Percentiles rank a stretch among this genome's conserved stretches.
phyloP scores from a whole-genome alignment of 177 flowering plant species.

The Tripterygium wilfordii region DNA sequence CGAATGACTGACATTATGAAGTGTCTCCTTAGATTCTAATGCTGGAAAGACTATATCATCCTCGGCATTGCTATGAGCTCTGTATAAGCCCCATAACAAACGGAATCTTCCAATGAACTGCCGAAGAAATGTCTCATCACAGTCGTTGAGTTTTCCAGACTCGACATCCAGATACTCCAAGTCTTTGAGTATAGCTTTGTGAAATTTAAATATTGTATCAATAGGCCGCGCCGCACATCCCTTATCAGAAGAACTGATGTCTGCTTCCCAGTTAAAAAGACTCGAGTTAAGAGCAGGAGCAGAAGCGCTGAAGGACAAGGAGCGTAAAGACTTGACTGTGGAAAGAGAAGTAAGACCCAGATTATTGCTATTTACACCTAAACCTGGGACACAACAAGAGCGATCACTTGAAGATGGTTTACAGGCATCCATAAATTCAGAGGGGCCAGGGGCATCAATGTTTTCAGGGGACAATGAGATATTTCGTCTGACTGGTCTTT shows the following conservation, averaged over 20 bases:
- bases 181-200: constrained; percentile 89
- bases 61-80: constrained; percentile 95
- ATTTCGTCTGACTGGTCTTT: constrained; percentile 35
- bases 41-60: constrained; percentile 98
- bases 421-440: constrained; percentile 11
- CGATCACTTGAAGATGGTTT: constrained; percentile 32
- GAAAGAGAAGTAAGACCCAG: constrained; percentile 53
- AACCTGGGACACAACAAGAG: constrained; percentile 77
- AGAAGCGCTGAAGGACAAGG: constrained; percentile 53
- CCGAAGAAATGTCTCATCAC: constrained; percentile 61
- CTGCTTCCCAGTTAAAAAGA: constrained; percentile 83
- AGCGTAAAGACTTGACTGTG: constrained; percentile 60
- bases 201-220: constrained; percentile 86
- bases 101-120: constrained; percentile 89
- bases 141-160: constrained; percentile 76
- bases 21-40: constrained; percentile 80
- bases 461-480: constrained; percentile 19
- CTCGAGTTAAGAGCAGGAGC: constrained; percentile 84
- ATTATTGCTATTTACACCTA: constrained; percentile 61
- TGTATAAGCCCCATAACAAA: constrained; percentile 80
- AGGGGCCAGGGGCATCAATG: constrained; percentile 7
- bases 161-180: constrained; percentile 90
- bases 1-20: constrained; percentile 91
- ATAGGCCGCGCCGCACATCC: constrained; percentile 61
- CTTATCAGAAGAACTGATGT: constrained; percentile 31